Conservation (phyloP, 352 stramenopile species). For the Phytophthora melonis region DNA sequence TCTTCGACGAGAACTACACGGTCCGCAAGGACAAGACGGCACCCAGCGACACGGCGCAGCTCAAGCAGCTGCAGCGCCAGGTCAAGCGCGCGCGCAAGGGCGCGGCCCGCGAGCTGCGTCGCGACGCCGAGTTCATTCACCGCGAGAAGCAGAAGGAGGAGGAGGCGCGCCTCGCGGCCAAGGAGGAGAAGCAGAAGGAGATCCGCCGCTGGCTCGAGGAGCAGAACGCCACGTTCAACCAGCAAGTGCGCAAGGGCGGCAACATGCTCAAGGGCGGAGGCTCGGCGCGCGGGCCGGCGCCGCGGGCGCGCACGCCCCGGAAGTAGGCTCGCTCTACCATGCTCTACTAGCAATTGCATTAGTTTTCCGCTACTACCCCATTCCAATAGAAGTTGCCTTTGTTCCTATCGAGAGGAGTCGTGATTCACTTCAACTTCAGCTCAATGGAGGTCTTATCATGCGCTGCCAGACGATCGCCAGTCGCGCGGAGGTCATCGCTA, state of each 20-base stretch:
- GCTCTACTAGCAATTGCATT: slow-evolving; percentile 11
- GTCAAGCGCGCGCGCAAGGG: slow-evolving; percentile 98
- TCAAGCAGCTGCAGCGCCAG: slow-evolving; percentile 94
- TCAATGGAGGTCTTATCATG: too few relatives aligned
- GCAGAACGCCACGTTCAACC: slow-evolving; percentile 98
- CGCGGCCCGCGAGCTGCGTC: slow-evolving; percentile 94
- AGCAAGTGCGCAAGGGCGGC: slow-evolving; percentile 96
- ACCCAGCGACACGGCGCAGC: slow-evolving; percentile 83
- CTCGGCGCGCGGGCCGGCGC: slow-evolving; percentile 57
- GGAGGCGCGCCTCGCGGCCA: slow-evolving; percentile 69
- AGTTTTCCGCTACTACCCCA: slow-evolving; percentile 14
- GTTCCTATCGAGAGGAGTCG: not conserved
- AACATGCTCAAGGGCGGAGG: slow-evolving; percentile 96
- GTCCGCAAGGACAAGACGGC: slow-evolving; percentile 92
- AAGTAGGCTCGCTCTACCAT: slow-evolving; percentile 41
- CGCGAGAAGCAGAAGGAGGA: slow-evolving; percentile 94
- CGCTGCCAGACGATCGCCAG: too few relatives aligned
- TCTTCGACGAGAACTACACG: slow-evolving; percentile 93
- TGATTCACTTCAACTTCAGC: too few relatives aligned
- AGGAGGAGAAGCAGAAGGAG: slow-evolving; percentile 94
- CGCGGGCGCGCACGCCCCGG: slow-evolving; percentile 62
- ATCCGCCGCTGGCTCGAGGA: slow-evolving; percentile 96
- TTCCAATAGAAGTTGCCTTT: slow-evolving; percentile 34
- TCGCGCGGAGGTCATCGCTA: too few relatives aligned
- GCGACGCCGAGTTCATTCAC: slow-evolving; percentile 95